Evolutionary conservation across 192 early-diverging fungal species (phyloP).

Genomic region (Coemansia sp.): DNA sequence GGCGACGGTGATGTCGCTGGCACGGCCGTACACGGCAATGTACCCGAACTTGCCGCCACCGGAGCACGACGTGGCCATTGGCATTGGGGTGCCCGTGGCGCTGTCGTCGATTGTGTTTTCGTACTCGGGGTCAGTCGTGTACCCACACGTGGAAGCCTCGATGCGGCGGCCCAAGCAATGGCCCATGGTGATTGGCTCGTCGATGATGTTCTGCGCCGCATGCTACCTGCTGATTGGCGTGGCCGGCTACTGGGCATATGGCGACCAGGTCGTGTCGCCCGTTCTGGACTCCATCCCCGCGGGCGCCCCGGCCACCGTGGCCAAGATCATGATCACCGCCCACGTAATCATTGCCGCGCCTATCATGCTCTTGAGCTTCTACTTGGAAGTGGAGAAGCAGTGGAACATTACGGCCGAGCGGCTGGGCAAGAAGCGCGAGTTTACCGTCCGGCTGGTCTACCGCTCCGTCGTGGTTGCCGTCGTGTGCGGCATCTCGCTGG

Average conservation of each 20-base stretch:
- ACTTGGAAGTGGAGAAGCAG: conserved; percentile 62
- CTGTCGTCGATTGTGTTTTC: conserved; percentile 71
- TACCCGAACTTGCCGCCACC: conserved; percentile 20
- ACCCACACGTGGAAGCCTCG: conserved; percentile 72
- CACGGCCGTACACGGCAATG: conserved; percentile 36
- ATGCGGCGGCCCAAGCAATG: conserved; percentile 72
- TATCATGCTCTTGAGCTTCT: conserved; percentile 68
- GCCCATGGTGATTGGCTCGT: conserved; percentile 57
- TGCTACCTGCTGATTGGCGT: conserved; percentile 69
- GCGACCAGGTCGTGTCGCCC: conserved; percentile 59
- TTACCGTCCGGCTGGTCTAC: conserved; percentile 52
- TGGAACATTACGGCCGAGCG: conserved; percentile 50
- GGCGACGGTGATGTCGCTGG: conserved; percentile 55
- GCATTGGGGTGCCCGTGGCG: conserved; percentile 57
- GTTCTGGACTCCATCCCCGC: conserved; percentile 65
- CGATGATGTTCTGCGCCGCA: conserved; percentile 58
- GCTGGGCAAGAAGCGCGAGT: conserved; percentile 51
- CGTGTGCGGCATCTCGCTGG: conserved; percentile 60
- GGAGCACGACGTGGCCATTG: conserved; percentile 30
- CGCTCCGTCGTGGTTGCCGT: conserved; percentile 56
- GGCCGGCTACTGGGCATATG: conserved; percentile 72
- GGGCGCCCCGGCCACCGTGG: conserved; percentile 57
- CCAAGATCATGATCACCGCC: conserved; percentile 69
- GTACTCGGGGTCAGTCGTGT: conserved; percentile 75
- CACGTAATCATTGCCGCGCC: conserved; percentile 80